Percentiles rank a stretch among this genome's conserved stretches.
Conservation (phyloP, 139 green algal species). For the Haematococcus lacustris region DNA sequence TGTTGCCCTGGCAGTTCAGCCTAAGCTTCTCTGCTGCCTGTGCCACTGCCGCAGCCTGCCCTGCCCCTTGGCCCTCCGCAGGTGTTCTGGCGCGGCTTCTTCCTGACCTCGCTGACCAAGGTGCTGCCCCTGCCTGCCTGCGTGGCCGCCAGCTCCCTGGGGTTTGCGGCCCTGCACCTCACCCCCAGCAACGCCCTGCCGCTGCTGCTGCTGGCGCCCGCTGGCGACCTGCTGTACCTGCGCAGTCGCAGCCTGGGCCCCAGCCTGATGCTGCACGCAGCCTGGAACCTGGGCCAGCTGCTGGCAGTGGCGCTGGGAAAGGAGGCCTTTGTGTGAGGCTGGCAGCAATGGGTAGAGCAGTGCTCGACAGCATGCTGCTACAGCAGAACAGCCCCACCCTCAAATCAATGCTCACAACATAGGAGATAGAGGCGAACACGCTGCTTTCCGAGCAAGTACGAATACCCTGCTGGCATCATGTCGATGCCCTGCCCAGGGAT, state of each 20-base stretch:
- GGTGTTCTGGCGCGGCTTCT: constrained; percentile 50
- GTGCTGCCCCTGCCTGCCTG: constrained; percentile 33
- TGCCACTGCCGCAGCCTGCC: too few species aligned
- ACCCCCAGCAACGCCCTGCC: constrained; percentile 23
- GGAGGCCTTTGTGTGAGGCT: constrained; percentile 43
- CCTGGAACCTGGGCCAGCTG: constrained; percentile 40
- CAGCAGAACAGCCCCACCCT: too few species aligned
- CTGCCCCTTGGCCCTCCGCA: too few species aligned
- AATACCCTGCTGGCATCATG: too few species aligned
- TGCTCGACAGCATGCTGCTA: too few species aligned
- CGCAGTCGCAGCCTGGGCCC: constrained; percentile 27
- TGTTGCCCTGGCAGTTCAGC: too few species aligned
- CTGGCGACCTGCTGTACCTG: constrained; percentile 35
- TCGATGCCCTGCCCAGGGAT: too few species aligned
- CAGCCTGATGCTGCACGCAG: constrained; percentile 30
- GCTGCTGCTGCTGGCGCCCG: constrained; percentile 19
- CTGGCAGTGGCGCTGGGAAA: constrained; percentile 25
- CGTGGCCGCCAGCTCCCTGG: constrained; percentile 23
- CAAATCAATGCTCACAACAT: too few species aligned
- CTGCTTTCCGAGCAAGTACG: too few species aligned
- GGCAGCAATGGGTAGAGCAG: too few species aligned
- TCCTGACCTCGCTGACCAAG: constrained; percentile 34
- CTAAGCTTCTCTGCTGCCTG: too few species aligned
- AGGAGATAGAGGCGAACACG: too few species aligned
- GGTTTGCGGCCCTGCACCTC: constrained; percentile 37